Evolutionary conservation across 768 basidiomycete genomes (phyloP), one percentile per base, ranked within the genome.

Genomic region (Trichaptum fuscoviolaceum): DNA sequence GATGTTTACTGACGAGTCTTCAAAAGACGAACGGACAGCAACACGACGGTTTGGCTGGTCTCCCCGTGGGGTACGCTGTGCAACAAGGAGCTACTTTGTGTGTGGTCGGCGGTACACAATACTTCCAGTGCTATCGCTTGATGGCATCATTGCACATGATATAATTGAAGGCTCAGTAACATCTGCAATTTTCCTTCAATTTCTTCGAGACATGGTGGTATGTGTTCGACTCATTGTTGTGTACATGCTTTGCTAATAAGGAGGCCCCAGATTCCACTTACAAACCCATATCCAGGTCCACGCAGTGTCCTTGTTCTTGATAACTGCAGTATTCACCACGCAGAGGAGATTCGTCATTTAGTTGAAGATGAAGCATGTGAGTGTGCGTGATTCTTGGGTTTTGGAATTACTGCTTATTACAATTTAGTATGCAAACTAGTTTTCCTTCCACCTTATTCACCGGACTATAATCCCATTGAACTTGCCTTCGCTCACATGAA

Each of bases 281-380:
- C 76, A 26, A 77, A 72, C 25, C 79, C 78, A 23, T 82, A 73
- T 70, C 79, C 78, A 0, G 73, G 70, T 2, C 69, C 70, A 8
- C 64, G 68, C 15, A 81, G 80, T 68, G 72, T 80, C 4, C 70
- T 81, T 27, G 71, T 82, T 1, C 65, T 81, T 42, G 76, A 81
- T 60, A 82, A 82, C 66, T 79, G 79, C 62, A 65, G 70, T 1
- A 82, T 82, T 61, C 80, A 82, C 67, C 79, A 82, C 34, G 73
- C 74, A 59, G 75, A 77, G n/a, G 77, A 77, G 5, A 66, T 82
- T n/a, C 70, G 73, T 1, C 35, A 66, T 0, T 67, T 79, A n/a
- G 71, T 80, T 26, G 72, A 71, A 59, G 76, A 64, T 35, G 70
- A 70, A 64, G 66, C 59, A 20, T 61, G 2, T 69, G 30, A 5